Base-by-base conservation (phyloP, 805 yeast species). In the Metschnikowia lochheadii region DNA sequence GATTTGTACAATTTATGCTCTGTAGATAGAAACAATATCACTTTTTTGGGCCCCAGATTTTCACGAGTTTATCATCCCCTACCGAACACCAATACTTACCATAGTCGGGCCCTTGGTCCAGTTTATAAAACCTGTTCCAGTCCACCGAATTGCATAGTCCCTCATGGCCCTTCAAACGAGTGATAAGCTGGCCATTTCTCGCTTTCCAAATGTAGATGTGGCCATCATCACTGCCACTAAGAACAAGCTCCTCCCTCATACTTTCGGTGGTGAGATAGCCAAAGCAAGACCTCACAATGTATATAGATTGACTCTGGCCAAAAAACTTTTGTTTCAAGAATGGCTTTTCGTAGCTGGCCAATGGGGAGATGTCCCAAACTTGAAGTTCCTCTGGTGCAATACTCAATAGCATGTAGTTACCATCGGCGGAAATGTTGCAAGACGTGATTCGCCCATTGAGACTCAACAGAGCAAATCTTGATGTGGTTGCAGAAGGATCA, bases 211-310 rank as follows among this genome's bases (percentile, higher is more conserved):
- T 72, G 63, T 83, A 89, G 3, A 88, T 76, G 48, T 78, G 73
- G 0, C 89, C 89, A 64, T 90, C 95, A 61, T 87, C 95, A 41
- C 91, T 82, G 0, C 97, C 96, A 56, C 89, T 81, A n/a, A 85
- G 69, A 0, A 89, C 79, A 46, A 87, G 70, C 54, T 83, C 82
- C 57, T 87, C 92, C 52, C 81, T 76, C 13, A 55, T 57, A 6
- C 54, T 56, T 0, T 57, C 56, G 10, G 60, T 55, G 43, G 60
- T 63, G 50, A 77, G 76, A 42, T 84, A 84, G 0, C 96, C 95
- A 63, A 89, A 84, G 56, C 89, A 78, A 1, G 95, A 83, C 44
- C 96, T 74, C 18, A 91, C 81, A 36, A 89, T 82, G 59, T 75
- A 84, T 23, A 83, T 77, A 29, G 80, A 78, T 63, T 87, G 96